Percentiles rank a stretch among this genome's conserved stretches.
phyloP scores from a whole-genome alignment of 192 early-diverging fungal genomes.

The Umbelopsis sp. region DNA sequence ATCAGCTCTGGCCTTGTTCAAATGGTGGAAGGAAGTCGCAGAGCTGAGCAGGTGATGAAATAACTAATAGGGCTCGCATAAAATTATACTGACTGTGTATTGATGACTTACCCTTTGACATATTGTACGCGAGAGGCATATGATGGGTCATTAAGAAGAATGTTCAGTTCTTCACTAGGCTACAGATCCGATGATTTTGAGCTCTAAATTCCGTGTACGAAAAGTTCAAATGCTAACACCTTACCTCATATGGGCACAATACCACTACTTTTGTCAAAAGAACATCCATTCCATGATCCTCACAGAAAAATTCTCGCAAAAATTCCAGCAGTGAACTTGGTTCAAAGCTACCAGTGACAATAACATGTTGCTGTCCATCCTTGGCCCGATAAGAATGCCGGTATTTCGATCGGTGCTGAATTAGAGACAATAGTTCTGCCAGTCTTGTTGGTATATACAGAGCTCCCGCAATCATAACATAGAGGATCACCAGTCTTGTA shows the following conservation, averaged over 20 bases:
- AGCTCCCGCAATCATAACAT: slow-evolving; percentile 74
- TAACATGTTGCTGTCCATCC: slow-evolving; percentile 56
- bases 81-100: background rate
- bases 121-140: slow-evolving; percentile 71
- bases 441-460: slow-evolving; percentile 68
- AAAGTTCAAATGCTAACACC: background rate
- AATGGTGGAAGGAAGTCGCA: slow-evolving; percentile 56
- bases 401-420: slow-evolving; percentile 62
- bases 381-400: slow-evolving; percentile 51
- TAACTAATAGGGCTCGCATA: background rate
- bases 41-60: slow-evolving; percentile 19
- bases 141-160: slow-evolving; percentile 65
- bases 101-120: slow-evolving; percentile 54
- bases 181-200: background rate
- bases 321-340: slow-evolving; percentile 60
- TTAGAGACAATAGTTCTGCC: slow-evolving; percentile 63
- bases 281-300: slow-evolving; percentile 71
- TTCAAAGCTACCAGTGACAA: slow-evolving; percentile 69
- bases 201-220: background rate
- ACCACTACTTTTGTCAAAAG: slow-evolving; percentile 70
- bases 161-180: slow-evolving; percentile 54
- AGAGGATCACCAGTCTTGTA: slow-evolving; percentile 56
- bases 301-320: slow-evolving; percentile 77
- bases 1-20: slow-evolving; percentile 53
- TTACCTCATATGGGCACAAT: slow-evolving; percentile 54